phyloP scores from a whole-genome alignment of 441 rosid species.

The Populus hybrid region DNA sequence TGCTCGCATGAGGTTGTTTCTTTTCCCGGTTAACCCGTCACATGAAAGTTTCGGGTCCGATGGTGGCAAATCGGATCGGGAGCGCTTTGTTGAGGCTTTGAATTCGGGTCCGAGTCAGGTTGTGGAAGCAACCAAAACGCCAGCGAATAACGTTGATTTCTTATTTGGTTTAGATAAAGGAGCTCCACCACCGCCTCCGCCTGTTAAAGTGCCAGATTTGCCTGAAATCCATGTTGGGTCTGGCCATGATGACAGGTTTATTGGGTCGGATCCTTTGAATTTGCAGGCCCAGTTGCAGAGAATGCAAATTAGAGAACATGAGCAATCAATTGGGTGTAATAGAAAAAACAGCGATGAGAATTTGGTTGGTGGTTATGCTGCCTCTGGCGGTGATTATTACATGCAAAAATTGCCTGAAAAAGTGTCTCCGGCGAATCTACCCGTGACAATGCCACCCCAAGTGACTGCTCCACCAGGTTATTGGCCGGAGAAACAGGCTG shows the following conservation, averaged over 20 bases:
- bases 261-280: conserved; percentile 41
- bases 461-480: too few species aligned
- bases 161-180: conserved; percentile 69
- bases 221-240: conserved; percentile 10
- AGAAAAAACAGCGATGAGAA: conserved; percentile 53
- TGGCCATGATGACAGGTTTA: conserved; percentile 42
- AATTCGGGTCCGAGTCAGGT: conserved; percentile 48
- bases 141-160: conserved; percentile 52
- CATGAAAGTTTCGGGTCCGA: conserved; percentile 48
- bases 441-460: too few species aligned
- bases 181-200: conserved; percentile 25
- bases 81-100: conserved; percentile 65
- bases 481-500: too few species aligned
- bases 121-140: conserved; percentile 30
- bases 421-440: too few species aligned
- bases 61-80: conserved; percentile 60
- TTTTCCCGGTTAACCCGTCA: conserved; percentile 41
- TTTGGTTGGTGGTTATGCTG: conserved; percentile 28
- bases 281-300: conserved; percentile 53
- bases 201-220: conserved; percentile 30
- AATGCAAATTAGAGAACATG: conserved; percentile 66
- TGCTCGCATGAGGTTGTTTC: conserved; percentile 73
- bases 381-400: conserved; percentile 37
- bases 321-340: conserved; percentile 41
- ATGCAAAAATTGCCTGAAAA: too few species aligned